Base-by-base conservation (phyloP, 192 early-diverging fungal species). In the Coemansia sp. region DNA sequence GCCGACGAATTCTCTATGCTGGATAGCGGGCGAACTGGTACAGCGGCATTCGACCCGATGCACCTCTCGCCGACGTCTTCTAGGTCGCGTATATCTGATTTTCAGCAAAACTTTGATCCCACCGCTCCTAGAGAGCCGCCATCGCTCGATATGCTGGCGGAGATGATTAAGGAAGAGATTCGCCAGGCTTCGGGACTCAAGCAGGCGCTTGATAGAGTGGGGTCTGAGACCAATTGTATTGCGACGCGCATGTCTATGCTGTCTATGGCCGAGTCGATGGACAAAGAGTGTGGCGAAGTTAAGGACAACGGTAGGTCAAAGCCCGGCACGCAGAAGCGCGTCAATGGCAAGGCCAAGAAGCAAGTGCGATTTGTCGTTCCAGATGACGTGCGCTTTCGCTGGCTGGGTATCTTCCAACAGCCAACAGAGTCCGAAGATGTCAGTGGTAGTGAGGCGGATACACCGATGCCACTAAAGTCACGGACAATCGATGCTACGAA, bases 151-250 rank as follows among this genome's bases (percentile, higher is more conserved):
- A 49, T 84, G 57, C 71, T 84, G 44, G 76, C 77, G 0, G 81
- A 84, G 20, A 84, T 84, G 81, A 79, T 84, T 58, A 84, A 84
- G 22, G 81, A 84, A 71, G 81, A 84, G 69, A 79, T 84, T 29
- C 81, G 81, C 8, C 81, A 84, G 71, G 81, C 81, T 38, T 84
- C 81, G 53, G 66, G 68, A 20, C 74, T 84, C 8, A 79, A 71
- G 46, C 73, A 79, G 77, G 81, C 81, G 18, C 77, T 84, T 5
- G 77, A 79, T 22, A 62, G 77, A 12, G 76, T 84, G 6, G 77
- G 71, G 16, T 33, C 46, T 11, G 81, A 84, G 69, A 69, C 77
- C 22, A 68, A 71, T 38, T 64, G 47, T 20, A 79, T 84, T 49
- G 62, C 68, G 7, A 74, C 73, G 58, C 73, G 77, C 29, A 69